Conservation (phyloP, 2,329 filamentous ascomycete species). For the Pseudocercospora crystallina region DNA sequence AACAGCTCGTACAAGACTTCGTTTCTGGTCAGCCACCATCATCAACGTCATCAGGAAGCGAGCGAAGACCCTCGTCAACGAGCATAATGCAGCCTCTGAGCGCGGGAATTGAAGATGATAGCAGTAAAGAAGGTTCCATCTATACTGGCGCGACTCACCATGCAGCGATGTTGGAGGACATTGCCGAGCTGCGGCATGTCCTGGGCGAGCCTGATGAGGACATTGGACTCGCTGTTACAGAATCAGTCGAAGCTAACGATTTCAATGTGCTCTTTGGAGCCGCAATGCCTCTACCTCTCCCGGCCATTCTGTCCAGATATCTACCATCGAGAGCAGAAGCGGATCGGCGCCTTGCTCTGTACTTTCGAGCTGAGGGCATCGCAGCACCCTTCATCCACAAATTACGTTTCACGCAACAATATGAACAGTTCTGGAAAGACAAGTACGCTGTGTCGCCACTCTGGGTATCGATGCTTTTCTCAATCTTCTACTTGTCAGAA, state of each 20-base stretch:
- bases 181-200: slow-evolving; percentile 16
- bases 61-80: no score
- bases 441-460: slow-evolving; percentile 39
- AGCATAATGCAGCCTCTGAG: neutral
- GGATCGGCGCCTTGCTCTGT: slow-evolving; percentile 14
- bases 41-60: neutral
- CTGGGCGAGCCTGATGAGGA: slow-evolving; percentile 7
- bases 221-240: neutral
- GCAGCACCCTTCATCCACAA: slow-evolving; percentile 17
- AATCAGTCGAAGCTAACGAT: neutral
- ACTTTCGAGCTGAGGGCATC: slow-evolving; percentile 18
- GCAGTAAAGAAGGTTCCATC: neutral
- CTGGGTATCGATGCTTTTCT: slow-evolving; percentile 50
- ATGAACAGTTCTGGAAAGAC: slow-evolving; percentile 45
- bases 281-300: slow-evolving; percentile 3
- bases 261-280: slow-evolving; percentile 17
- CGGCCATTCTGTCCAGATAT: slow-evolving; percentile 8
- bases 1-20: slow-evolving; percentile 11
- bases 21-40: neutral
- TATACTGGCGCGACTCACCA: slow-evolving; percentile 19
- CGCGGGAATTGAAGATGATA: no score
- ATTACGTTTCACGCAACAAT: slow-evolving; percentile 32
- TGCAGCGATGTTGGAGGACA: slow-evolving; percentile 20
- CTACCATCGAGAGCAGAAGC: slow-evolving; percentile 12
- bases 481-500: slow-evolving; percentile 18